Evolutionary conservation across 1,284 basidiomycete species (phyloP).

Genomic region (Agroathelia rolfsii): DNA sequence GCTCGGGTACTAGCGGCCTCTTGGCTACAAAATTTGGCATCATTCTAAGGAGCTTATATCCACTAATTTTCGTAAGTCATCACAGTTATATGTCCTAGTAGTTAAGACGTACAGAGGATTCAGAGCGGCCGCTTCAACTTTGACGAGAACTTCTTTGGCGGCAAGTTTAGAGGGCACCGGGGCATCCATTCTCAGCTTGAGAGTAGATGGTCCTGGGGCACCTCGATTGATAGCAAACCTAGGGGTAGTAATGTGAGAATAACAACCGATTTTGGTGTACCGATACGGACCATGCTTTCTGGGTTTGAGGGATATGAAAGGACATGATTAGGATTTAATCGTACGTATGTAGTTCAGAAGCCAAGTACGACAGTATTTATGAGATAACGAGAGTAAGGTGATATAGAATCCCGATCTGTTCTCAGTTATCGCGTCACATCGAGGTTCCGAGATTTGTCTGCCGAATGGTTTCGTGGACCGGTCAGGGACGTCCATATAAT

Average conservation of each 20-base stretch:
- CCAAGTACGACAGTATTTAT: too few species aligned
- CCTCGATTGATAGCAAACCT: slow-evolving; percentile 29
- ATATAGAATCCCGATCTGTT: too few species aligned
- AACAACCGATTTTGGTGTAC: too few species aligned
- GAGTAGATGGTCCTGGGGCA: slow-evolving; percentile 32
- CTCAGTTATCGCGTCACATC: too few species aligned
- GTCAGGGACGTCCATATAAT: too few species aligned
- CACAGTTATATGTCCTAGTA: slow-evolving; percentile 3
- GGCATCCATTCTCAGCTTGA: slow-evolving; percentile 34
- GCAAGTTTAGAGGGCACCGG: slow-evolving; percentile 34
- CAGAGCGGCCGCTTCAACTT: slow-evolving; percentile 52
- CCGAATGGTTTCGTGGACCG: too few species aligned
- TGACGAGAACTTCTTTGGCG: slow-evolving; percentile 45
- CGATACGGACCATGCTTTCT: slow-evolving; percentile 36
- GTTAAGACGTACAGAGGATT: slow-evolving; percentile 50
- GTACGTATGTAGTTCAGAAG: too few species aligned
- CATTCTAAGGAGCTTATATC: slow-evolving; percentile 44
- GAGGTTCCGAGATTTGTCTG: too few species aligned
- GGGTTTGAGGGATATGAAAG: slow-evolving; percentile 25
- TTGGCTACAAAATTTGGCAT: slow-evolving; percentile 38
- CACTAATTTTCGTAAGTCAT: too few species aligned
- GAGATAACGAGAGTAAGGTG: too few species aligned
- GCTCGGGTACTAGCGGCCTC: slow-evolving; percentile 43
- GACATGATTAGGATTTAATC: too few species aligned
- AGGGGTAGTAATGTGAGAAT: too few species aligned